Base-by-base conservation (phyloP, 2,329 filamentous ascomycete species). In the Rhytidhysteron rufulum region DNA sequence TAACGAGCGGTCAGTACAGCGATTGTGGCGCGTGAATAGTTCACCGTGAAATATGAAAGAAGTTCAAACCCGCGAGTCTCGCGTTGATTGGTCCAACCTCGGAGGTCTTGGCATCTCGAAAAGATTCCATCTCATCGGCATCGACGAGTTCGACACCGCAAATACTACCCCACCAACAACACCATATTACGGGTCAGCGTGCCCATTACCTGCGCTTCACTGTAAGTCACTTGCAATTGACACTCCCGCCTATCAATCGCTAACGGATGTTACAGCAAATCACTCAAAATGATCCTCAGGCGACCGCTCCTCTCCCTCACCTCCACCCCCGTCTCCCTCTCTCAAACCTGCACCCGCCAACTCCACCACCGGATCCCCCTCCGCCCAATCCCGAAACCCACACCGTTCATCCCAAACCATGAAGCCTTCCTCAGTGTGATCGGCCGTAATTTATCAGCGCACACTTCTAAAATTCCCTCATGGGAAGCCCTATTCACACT, bases 401-500 rank as follows among this genome's bases (percentile, higher is more conserved):
- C 85, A 27, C 87, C 88, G 2, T 89, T 95, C 56, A 83, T 95
- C 29, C 91, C 90, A 22, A 84, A 96, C 63, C 81, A 88, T 30
- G 63, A 77, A 53, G 93, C 90, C 13, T 95, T 98, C 68, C 83
- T 97, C 47, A 88, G 79, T 25, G 75, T 96, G 44, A 96, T 97
- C 67, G 93, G 93, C 54, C 90, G 93, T 48, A 83, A 83, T 54
- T 81, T 96, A 55, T 82, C 78, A 58, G 81, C 85, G 60, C 88
- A 96, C 71, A 79, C 85, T 35, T 75, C 80, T 67, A 97, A 97
- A 67, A 88, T 98, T 55, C 82, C 86, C 2, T 84, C 85, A 9
- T 97, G 93, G 93, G 85, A 93, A 39, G 80, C 87, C 5, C 80
- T 98, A 33, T 97, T 97, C 76, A 83, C 83, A 33, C 75, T 93